Percentiles rank a stretch among this genome's conserved stretches.
phyloP scores from a whole-genome alignment of 306 rosid species.

The Cucumis melo region DNA sequence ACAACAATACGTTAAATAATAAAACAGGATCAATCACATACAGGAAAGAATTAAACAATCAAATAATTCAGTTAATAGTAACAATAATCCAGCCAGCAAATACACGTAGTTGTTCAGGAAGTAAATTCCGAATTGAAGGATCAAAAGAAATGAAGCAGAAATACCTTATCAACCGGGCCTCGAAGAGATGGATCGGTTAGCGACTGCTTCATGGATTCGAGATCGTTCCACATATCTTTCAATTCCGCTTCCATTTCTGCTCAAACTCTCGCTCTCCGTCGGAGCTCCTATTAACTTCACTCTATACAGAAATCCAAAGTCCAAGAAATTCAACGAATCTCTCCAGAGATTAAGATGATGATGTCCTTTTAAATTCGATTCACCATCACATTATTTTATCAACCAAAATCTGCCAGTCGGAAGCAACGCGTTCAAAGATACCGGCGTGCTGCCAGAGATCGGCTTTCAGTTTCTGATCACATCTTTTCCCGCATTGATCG shows the following conservation, averaged over 20 bases:
- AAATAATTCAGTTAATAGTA: not conserved
- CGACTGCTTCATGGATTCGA: slow-evolving; percentile 60
- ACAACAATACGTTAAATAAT: not conserved
- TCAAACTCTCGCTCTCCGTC: not conserved
- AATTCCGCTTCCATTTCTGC: slow-evolving; percentile 58
- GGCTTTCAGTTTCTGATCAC: not conserved
- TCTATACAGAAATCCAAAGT: not conserved
- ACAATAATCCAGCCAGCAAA: not conserved
- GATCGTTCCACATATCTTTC: slow-evolving; percentile 48
- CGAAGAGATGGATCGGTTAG: slow-evolving; percentile 50
- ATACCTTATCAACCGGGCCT: slow-evolving; percentile 45
- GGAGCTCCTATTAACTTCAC: not conserved
- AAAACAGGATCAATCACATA: not conserved
- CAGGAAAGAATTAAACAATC: not conserved
- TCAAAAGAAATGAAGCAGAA: not conserved
- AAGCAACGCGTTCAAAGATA: not conserved
- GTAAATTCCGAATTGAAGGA: not conserved
- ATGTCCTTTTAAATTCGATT: not conserved
- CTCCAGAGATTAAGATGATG: not conserved
- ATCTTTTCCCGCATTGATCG: not conserved
- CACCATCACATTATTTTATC: not conserved
- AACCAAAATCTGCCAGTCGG: not conserved
- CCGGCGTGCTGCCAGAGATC: not conserved
- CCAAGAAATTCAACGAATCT: not conserved
- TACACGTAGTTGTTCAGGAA: not conserved